Base-by-base conservation (phyloP, 768 basidiomycete species). In the Mycena epipterygia region DNA sequence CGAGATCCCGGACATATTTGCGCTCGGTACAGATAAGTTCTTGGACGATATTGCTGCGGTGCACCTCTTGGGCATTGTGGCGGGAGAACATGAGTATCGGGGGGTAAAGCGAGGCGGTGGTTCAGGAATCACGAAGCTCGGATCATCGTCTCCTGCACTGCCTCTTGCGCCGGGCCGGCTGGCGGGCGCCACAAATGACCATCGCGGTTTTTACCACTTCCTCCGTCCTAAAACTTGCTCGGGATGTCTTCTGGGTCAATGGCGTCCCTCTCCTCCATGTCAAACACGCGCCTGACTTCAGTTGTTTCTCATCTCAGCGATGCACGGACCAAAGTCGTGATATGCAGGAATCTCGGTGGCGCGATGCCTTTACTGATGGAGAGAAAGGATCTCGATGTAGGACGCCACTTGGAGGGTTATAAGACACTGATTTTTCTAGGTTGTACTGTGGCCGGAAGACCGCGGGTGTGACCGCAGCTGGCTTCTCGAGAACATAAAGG, bases 401-500 rank as follows among this genome's bases (percentile, higher is more conserved):
- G 65, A 6, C 6, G 5, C 3, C 21, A 37, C 1, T 37, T 2
- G 33, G 0, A 5, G 1, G 2, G 41, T 21, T 37, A 1, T 8
- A 14, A 9, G 29, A 13, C 32, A 35, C 21, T 7, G 37, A 25
- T 17, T 49, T 1, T 33, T 21, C 5, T 57, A 86, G 86, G 57
- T 87, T 35, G 77, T 84, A 9, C 48, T 83, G 7, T 89, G 87
- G 88, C 77, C 81, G 7, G 78, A 92, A 68, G 89, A 94, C 73
- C 73, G 83, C 7, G 75, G 81, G 2, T 92, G 89, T 65, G 87
- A 89, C 42, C 84, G 90, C 19, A 74, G 84, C 25, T 97, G 95
- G 95, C 80, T 97, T 5, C 80, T 95, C 25, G 84, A 92, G 61
- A 92, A 95, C 70, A 83, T 90, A 8, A 79, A 80, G n/a, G 94